phyloP scores from a whole-genome alignment of 768 basidiomycete species.

The Podaxis sp. region DNA sequence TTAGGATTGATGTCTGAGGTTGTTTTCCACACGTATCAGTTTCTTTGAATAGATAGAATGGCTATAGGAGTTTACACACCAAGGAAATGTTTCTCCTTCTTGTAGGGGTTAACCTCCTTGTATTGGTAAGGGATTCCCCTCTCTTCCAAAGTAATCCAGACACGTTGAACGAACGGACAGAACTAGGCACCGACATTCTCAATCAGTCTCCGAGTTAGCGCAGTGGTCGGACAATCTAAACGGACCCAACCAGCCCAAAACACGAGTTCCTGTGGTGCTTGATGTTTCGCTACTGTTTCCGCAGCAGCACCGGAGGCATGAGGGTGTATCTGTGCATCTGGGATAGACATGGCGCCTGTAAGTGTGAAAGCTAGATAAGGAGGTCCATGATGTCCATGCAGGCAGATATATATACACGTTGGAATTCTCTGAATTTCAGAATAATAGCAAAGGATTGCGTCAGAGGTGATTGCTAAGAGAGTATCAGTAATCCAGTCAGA shows the following conservation, averaged over 20 bases:
- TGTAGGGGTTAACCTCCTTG: conserved; percentile 68
- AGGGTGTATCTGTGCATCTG: conserved; percentile 45
- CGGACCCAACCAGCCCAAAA: conserved; percentile 63
- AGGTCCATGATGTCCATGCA: not conserved
- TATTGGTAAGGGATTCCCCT: conserved; percentile 66
- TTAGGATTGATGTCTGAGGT: conserved; percentile 55
- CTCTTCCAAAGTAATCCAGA: conserved; percentile 69
- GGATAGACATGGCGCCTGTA: not conserved
- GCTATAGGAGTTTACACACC: conserved; percentile 25
- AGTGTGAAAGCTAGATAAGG: not conserved
- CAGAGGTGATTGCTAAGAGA: not conserved
- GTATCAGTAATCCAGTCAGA: not conserved
- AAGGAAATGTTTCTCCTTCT: conserved; percentile 52
- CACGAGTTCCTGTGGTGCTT: conserved; percentile 49
- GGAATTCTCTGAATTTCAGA: not conserved
- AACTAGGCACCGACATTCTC: conserved; percentile 33
- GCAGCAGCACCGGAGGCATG: conserved; percentile 56
- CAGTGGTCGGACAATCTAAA: not conserved
- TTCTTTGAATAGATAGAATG: not conserved
- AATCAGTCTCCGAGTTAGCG: not conserved
- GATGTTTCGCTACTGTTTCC: conserved; percentile 49
- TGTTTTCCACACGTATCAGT: conserved; percentile 22
- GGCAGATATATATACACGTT: not conserved
- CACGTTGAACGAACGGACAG: conserved; percentile 59
- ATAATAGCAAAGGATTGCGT: not conserved